Evolutionary conservation across 2,329 filamentous ascomycete species (phyloP), one percentile per base, ranked within the genome.

Genomic region (Pochonia chlamydosporia): DNA sequence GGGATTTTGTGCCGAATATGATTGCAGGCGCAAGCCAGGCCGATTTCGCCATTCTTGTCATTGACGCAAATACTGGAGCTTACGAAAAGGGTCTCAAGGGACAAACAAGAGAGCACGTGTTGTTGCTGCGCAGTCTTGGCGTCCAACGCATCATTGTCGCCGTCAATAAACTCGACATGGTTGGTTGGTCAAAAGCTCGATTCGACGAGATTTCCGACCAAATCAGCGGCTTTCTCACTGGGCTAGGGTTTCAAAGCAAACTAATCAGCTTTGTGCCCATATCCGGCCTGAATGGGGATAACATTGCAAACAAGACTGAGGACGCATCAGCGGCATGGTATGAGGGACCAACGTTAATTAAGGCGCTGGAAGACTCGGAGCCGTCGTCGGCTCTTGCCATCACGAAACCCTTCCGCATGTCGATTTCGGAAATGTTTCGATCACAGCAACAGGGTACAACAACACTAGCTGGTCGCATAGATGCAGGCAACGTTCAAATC

Each of bases 1-100:
- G 84, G 51, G 93, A 99, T 63, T 99, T 97, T 62, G 90, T 99
- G 18, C 93, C 93, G 1, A 99, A 96, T 65, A 99, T 99, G 93
- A 96, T 99, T 63, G 92, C 92, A 2, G 93, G 93, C 13, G 90
- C 92, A 3, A 93, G 88, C 49, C 92, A 96, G 67, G 95, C 93
- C 9, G 93, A 99, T 63, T 93, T 97, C 65, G 93, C 91, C 0
- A 86, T 99, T 1, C 73, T 99, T 3, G 93, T 99, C 18, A 89
- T 99, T 50, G 93, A 99, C 63, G 87, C 92, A 4, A 85, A 87
- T 49, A 89, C 82, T 0, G 93, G 92, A 28, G 91, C 91, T 28
- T 96, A 97, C 55, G 93, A 99, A 64, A 90, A 89, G 3, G 95
- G 93, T 0, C 72, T 97, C 26, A 92, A 87, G 61, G 93, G 93